Evolutionary conservation across 352 stramenopile genomes (phyloP), one percentile per base, ranked within the genome.

Genomic region (Phytopythium sindhum): DNA sequence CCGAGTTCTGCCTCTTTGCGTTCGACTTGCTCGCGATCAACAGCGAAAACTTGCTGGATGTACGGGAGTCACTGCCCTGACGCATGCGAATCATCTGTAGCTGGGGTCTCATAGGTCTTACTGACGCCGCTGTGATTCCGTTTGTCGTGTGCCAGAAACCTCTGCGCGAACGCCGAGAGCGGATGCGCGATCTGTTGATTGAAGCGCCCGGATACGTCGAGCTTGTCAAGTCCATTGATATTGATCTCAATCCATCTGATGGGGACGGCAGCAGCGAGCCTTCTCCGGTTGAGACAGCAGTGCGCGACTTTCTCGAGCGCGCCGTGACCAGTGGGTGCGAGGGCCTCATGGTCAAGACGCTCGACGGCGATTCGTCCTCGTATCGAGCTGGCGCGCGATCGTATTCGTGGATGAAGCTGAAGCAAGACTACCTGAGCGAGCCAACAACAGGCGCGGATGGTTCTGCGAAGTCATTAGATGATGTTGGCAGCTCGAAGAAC

Each of bases 391-490:
- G 86, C 1, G 66, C 67, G 15, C 82, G 86, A 10, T 91, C 86
- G 17, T 91, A 90, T 57, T 81, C 81, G 44, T 95, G 86, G 86
- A 90, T 95, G 72, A 95, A 95, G 59, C 66, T 93, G 45, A 95
- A 95, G 60, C 80, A 90, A 33, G 86, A 95, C 64, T 93, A 93
- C 55, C 50, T 95, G 28, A 65, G 74, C 39, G 66, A 77, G 24
- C n/a, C 31, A 19, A 4, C 33, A 4, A 10, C n/a, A 31, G 17
- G 65, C 0, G 29, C 23, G 0, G 39, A 35, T 19, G 55, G 8
- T 2, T 61, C 55, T 6, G 48, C 44, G 39, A 71, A 37, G 8
- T 41, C 42, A 12, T 21, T 5, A 15, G 12, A 10, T 14, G 9
- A 0, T 29, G 24, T 15, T 37, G 24, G 5, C 5, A 17, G 44